These are phyloP conservation scores for Lipomyces kockii DNA, from an alignment of 805 yeast genomes.

Conservation along the genomic window DNA sequence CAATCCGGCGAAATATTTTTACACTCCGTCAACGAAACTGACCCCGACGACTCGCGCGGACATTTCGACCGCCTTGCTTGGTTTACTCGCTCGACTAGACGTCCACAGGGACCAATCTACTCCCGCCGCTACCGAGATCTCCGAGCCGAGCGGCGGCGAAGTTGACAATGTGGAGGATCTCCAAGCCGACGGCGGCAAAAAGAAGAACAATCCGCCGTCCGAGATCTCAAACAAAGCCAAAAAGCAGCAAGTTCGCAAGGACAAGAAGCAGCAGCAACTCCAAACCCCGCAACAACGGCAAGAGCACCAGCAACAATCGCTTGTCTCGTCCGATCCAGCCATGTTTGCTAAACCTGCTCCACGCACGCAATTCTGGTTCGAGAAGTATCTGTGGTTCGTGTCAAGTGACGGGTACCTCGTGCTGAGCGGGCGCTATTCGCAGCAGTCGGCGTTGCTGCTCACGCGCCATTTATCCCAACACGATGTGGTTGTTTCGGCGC, in stretches of 20 bases:
- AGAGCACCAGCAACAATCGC: neutral
- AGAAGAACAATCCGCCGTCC: neutral
- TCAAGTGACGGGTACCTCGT: constrained; percentile 87
- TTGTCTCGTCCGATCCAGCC: neutral
- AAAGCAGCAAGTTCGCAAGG: constrained; percentile 29
- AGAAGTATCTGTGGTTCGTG: constrained; percentile 93
- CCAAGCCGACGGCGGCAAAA: neutral
- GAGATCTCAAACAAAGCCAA: constrained; percentile 18
- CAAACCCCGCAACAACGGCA: constrained; percentile 6
- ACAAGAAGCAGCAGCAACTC: constrained; percentile 20
- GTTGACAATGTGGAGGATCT: neutral
- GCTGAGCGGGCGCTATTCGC: constrained; percentile 80
- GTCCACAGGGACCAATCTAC: neutral
- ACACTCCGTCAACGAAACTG: constrained; percentile 7
- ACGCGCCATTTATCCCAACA: constrained; percentile 73
- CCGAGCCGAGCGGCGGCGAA: neutral
- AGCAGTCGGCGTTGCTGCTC: constrained; percentile 80
- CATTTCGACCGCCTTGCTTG: constrained; percentile 29
- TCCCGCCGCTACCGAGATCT: neutral
- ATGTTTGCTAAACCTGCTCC: neutral
- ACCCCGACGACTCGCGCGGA: constrained; percentile 34
- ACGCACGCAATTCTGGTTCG: constrained; percentile 78
- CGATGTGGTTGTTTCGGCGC: constrained; percentile 76
- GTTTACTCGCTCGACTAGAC: constrained; percentile 23
- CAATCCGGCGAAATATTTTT: constrained; percentile 22